phyloP scores from a whole-genome alignment of 1,284 basidiomycete species.

The Phlebopus sp. region DNA sequence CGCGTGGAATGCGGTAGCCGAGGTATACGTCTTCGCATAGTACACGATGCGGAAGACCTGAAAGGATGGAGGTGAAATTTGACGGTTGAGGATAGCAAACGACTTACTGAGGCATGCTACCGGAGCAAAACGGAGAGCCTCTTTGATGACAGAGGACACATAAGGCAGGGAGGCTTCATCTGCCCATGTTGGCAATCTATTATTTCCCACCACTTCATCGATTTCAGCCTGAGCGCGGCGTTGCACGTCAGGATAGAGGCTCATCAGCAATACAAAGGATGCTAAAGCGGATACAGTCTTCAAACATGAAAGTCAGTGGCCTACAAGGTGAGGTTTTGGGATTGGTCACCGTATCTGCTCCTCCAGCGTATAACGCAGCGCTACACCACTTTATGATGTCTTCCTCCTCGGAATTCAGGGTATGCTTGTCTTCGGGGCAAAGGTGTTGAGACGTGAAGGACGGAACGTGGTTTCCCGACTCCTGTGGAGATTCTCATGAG shows the following conservation, averaged over 20 bases:
- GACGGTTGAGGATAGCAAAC: constrained; percentile 24
- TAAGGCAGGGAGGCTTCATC: constrained; percentile 30
- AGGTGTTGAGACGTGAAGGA: constrained; percentile 39
- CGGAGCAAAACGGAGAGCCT: constrained; percentile 31
- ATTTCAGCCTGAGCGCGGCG: constrained; percentile 25
- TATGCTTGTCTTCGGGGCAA: constrained; percentile 22
- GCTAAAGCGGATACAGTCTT: constrained; percentile 36
- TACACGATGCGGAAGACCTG: constrained; percentile 13
- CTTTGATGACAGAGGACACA: constrained; percentile 30
- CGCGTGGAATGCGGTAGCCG: constrained; percentile 20
- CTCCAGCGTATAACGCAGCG: constrained; percentile 37
- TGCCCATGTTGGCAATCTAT: constrained; percentile 30
- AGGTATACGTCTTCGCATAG: constrained; percentile 20
- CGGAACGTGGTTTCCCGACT: constrained; percentile 29
- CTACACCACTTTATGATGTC: constrained; percentile 34
- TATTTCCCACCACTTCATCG: constrained; percentile 22
- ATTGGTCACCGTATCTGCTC: constrained; percentile 37
- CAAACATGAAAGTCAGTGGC: neutral
- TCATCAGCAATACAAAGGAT: constrained; percentile 32
- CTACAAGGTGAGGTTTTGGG: neutral
- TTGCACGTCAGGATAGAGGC: constrained; percentile 33
- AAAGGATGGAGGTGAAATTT: neutral
- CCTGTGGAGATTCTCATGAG: constrained; percentile 19
- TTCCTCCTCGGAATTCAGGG: constrained; percentile 25
- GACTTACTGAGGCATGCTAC: constrained; percentile 23